Percentiles rank a stretch among this genome's conserved stretches.
Evolutionary conservation across 2,329 filamentous ascomycete genomes (phyloP).

Genomic region (Chaetomium strumarium): DNA sequence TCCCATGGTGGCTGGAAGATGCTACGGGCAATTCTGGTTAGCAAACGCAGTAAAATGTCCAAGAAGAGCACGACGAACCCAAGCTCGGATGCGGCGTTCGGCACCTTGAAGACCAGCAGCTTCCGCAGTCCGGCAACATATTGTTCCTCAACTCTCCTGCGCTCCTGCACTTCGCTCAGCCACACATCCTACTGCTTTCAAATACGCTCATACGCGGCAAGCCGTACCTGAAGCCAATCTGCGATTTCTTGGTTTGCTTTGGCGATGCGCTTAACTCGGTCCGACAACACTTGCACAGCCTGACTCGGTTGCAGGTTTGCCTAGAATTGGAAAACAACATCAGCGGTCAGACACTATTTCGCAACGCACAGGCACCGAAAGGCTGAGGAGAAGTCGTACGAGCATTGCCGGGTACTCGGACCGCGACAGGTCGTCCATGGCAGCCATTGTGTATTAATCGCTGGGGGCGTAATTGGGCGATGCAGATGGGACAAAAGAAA

Average conservation of each 20-base stretch:
- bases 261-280: slow-evolving; percentile 80
- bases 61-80: slow-evolving; percentile 57
- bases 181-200: not conserved
- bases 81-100: slow-evolving; percentile 72
- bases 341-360: slow-evolving; percentile 14
- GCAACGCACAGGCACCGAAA: not conserved
- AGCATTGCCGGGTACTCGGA: slow-evolving; percentile 91
- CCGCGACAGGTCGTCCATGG: slow-evolving; percentile 72
- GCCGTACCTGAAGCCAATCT: slow-evolving; percentile 86
- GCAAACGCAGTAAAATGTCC: not conserved
- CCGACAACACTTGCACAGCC: slow-evolving; percentile 74
- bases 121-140: slow-evolving; percentile 80
- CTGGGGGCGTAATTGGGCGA: slow-evolving; percentile 21
- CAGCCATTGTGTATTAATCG: slow-evolving; percentile 13
- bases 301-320: slow-evolving; percentile 73
- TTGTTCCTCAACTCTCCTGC: slow-evolving; percentile 82
- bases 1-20: slow-evolving; percentile 89
- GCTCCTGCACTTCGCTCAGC: slow-evolving; percentile 58
- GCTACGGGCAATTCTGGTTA: slow-evolving; percentile 41
- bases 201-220: slow-evolving; percentile 3
- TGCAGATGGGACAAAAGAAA: slow-evolving; percentile 3
- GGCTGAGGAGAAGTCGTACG: slow-evolving; percentile 47
- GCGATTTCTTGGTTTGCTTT: slow-evolving; percentile 86
- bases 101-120: slow-evolving; percentile 66
- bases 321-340: slow-evolving; percentile 41